A percentile compares a stretch with the other conserved stretches of the same genome.
phyloP scores from a whole-genome alignment of 2,329 filamentous ascomycete genomes.

The Colletotrichum caudatum region DNA sequence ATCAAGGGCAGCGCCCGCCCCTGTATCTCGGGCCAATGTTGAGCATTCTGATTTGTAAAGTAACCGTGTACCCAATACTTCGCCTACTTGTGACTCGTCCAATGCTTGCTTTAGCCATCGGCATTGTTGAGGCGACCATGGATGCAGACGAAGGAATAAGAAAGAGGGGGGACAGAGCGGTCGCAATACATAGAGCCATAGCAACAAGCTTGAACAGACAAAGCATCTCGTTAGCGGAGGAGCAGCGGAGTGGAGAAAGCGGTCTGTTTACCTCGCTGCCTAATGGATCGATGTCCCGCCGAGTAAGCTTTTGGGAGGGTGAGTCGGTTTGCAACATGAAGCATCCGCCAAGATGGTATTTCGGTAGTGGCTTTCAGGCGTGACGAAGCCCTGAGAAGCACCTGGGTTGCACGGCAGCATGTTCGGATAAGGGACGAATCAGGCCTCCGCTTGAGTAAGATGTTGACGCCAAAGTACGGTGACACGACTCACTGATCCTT shows the following conservation, averaged over 20 bases:
- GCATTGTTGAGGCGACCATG: neutral
- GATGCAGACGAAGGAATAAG: slow-evolving; percentile 7
- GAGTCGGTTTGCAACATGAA: neutral
- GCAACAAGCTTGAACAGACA: slow-evolving; percentile 4
- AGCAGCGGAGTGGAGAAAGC: neutral
- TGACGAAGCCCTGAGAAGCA: neutral
- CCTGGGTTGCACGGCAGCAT: neutral
- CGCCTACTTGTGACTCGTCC: slow-evolving; percentile 25
- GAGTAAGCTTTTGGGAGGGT: slow-evolving; percentile 20
- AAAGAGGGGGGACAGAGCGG: neutral
- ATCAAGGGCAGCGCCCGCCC: slow-evolving; percentile 27
- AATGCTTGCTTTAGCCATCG: slow-evolving; percentile 1
- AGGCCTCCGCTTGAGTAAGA: slow-evolving; percentile 12
- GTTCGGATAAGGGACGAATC: slow-evolving; percentile 14
- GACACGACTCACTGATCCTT: slow-evolving; percentile 23
- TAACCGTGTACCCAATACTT: slow-evolving; percentile 18
- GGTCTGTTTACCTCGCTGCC: neutral
- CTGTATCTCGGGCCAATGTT: slow-evolving; percentile 29
- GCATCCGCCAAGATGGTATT: neutral
- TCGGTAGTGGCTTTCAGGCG: neutral
- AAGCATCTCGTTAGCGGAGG: neutral
- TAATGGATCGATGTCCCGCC: neutral
- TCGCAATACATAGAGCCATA: neutral
- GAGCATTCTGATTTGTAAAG: slow-evolving; percentile 38
- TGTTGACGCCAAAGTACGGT: neutral